Conservation (phyloP, 768 basidiomycete genomes). For the Auriscalpium vulgare region DNA sequence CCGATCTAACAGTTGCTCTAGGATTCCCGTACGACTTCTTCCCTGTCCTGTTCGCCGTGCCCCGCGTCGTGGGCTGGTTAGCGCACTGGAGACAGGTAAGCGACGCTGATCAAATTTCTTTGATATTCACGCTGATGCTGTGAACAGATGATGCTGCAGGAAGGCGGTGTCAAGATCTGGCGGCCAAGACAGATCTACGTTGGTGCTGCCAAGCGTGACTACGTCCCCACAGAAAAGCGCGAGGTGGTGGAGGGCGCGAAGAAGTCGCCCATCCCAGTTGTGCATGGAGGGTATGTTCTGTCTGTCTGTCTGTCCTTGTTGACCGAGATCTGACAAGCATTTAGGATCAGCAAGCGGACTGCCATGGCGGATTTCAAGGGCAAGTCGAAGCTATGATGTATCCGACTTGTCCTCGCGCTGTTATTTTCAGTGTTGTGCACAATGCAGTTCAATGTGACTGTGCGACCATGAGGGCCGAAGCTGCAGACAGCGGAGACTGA, state of each 20-base stretch:
- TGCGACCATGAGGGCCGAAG: background rate
- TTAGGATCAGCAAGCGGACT: constrained; percentile 61
- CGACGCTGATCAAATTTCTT: background rate
- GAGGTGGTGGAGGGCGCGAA: constrained; percentile 42
- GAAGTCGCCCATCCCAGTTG: constrained; percentile 53
- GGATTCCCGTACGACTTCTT: constrained; percentile 93
- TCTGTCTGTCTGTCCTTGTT: background rate
- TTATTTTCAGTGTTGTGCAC: background rate
- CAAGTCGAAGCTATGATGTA: constrained; percentile 36
- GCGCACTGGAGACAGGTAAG: constrained; percentile 84
- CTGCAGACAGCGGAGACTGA: background rate
- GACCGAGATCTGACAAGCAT: constrained; percentile 1
- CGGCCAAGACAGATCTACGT: constrained; percentile 82
- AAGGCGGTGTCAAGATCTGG: constrained; percentile 91
- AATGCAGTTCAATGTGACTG: no score
- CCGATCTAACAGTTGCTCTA: no score
- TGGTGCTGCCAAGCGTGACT: constrained; percentile 67
- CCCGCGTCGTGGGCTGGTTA: constrained; percentile 88
- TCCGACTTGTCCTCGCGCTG: background rate
- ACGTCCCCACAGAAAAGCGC: constrained; percentile 58
- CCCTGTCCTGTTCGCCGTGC: constrained; percentile 89
- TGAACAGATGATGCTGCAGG: constrained; percentile 80
- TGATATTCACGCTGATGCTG: background rate
- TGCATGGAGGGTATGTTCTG: constrained; percentile 66
- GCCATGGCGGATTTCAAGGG: constrained; percentile 55